A percentile compares a stretch with the other conserved stretches of the same genome.
Evolutionary conservation across 345 rosid genomes (phyloP).

Genomic region (Populus davidiana): DNA sequence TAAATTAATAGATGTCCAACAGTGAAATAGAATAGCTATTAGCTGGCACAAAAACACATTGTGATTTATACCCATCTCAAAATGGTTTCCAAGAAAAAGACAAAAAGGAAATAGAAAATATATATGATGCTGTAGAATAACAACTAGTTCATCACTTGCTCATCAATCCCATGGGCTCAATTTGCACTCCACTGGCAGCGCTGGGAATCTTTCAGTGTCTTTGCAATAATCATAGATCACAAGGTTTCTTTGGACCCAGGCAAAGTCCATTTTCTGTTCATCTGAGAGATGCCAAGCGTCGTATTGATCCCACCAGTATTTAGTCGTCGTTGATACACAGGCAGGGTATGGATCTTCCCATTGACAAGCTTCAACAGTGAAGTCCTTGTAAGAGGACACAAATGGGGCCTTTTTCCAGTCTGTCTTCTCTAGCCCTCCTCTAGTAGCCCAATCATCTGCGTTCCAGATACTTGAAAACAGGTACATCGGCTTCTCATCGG

Average conservation of each 20-base stretch:
- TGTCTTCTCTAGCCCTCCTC: conserved; percentile 94
- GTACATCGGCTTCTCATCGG: conserved; percentile 93
- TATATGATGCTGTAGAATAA: not conserved
- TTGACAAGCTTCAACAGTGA: conserved; percentile 75
- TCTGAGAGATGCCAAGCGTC: conserved; percentile 84
- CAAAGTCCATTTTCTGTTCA: conserved; percentile 71
- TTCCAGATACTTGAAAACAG: conserved; percentile 96
- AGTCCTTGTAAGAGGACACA: conserved; percentile 83
- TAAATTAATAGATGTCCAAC: not conserved
- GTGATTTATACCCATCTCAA: not conserved
- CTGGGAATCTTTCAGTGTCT: conserved; percentile 57
- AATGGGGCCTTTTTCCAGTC: conserved; percentile 87
- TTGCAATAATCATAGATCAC: conserved; percentile 85
- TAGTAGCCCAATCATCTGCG: conserved; percentile 96
- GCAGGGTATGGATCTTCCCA: conserved; percentile 93
- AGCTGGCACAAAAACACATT: not conserved
- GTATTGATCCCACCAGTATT: conserved; percentile 92
- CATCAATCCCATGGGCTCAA: conserved; percentile 71
- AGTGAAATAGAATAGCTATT: not conserved
- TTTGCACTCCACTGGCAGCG: conserved; percentile 72
- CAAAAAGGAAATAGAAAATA: not conserved
- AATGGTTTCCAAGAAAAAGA: not conserved
- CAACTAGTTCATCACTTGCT: not conserved
- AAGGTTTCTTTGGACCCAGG: conserved; percentile 89
- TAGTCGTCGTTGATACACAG: conserved; percentile 81